Evolutionary conservation across 805 yeast genomes (phyloP).

Genomic region (Ogataea minuta): DNA sequence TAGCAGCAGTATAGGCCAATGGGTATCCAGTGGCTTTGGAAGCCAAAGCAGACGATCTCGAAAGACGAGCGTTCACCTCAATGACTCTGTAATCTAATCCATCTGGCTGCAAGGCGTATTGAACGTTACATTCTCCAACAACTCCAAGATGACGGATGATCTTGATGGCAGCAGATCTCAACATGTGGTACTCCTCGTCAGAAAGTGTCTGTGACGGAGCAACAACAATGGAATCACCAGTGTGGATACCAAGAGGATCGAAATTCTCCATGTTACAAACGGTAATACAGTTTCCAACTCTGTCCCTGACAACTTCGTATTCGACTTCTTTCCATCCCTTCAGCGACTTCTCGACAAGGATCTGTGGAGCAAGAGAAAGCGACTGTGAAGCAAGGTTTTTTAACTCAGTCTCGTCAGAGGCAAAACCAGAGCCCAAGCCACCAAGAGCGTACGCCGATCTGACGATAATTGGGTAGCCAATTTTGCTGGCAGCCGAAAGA

Average conservation of each 20-base stretch:
- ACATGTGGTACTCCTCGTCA: conserved; percentile 96
- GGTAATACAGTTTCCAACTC: conserved; percentile 94
- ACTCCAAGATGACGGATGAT: conserved; percentile 97
- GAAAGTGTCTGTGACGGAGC: conserved; percentile 98
- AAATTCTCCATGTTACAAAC: conserved; percentile 99
- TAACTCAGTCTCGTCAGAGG: conserved; percentile 81
- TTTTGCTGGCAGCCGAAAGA: conserved; percentile 87
- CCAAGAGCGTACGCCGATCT: conserved; percentile 98
- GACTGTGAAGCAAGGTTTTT: conserved; percentile 84
- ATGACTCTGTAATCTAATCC: conserved; percentile 94
- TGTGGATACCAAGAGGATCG: conserved; percentile 97
- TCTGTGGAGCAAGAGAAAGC: conserved; percentile 94
- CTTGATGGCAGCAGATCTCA: conserved; percentile 95
- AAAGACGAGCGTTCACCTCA: conserved; percentile 96
- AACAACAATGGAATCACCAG: conserved; percentile 98
- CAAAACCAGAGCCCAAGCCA: conserved; percentile 98
- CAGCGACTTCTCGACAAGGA: conserved; percentile 91
- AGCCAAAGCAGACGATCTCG: conserved; percentile 98
- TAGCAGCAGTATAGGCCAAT: conserved; percentile 96
- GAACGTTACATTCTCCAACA: conserved; percentile 99
- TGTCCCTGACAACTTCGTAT: conserved; percentile 98
- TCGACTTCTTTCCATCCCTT: conserved; percentile 99
- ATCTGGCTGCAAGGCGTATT: conserved; percentile 91
- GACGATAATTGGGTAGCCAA: conserved; percentile 93
- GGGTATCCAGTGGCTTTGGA: conserved; percentile 99